A percentile compares a stretch with the other conserved stretches of the same genome.
Conservation (phyloP, 495 filamentous ascomycete species). For the Choiromyces venosus region DNA sequence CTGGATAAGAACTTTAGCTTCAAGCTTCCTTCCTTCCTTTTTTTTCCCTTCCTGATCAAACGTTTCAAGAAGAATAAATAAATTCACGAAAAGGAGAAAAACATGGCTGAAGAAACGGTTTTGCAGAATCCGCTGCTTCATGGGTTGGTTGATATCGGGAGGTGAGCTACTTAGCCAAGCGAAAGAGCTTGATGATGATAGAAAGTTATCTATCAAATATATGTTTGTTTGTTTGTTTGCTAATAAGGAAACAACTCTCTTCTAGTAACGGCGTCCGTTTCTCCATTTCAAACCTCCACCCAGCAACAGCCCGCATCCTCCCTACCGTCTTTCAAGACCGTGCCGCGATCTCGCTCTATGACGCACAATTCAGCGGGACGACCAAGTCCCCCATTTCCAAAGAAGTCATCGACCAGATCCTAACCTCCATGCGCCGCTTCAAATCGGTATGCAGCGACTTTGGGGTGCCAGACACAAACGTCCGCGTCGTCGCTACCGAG, state of each 20-base stretch:
- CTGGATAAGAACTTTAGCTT: too few relatives aligned
- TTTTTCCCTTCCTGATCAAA: neutral
- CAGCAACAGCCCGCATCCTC: constrained; percentile 63
- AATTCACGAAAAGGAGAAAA: neutral
- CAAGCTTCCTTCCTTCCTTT: neutral
- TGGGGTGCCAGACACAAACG: constrained; percentile 56
- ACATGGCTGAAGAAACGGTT: neutral
- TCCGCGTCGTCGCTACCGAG: constrained; percentile 79
- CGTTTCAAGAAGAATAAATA: neutral
- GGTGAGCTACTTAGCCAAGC: constrained; percentile 46
- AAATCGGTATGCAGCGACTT: constrained; percentile 61
- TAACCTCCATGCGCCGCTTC: constrained; percentile 64
- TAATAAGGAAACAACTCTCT: constrained; percentile 13
- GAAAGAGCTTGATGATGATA: neutral
- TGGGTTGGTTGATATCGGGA: constrained; percentile 67
- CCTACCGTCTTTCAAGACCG: constrained; percentile 73
- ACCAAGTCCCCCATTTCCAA: constrained; percentile 57
- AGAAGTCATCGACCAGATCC: constrained; percentile 57
- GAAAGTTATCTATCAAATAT: neutral
- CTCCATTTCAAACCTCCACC: constrained; percentile 74
- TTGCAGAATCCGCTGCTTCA: constrained; percentile 24
- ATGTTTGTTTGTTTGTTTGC: constrained; percentile 1
- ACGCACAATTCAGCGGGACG: constrained; percentile 54
- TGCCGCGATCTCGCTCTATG: constrained; percentile 79
- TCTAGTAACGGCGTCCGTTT: constrained; percentile 89